Percentiles rank a stretch among this genome's conserved stretches.
Conservation (phyloP, 306 rosid genomes). For the Gynostemma pentaphyllum region DNA sequence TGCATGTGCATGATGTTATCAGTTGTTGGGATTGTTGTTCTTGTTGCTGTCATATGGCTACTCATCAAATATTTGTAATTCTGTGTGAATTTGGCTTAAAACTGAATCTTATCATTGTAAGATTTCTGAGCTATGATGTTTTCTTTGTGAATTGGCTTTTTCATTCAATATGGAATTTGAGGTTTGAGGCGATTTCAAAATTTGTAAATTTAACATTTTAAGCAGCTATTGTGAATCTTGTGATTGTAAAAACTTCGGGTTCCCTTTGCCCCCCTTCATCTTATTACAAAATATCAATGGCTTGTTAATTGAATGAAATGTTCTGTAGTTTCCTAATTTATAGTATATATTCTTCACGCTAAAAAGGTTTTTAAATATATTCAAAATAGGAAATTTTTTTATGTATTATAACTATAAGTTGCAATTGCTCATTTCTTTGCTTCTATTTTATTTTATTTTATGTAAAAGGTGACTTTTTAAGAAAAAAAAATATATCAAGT, state of each 20-base stretch:
- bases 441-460: too few species aligned
- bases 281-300: background rate
- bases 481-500: too few species aligned
- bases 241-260: background rate
- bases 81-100: conserved; percentile 12
- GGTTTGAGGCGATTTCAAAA: background rate
- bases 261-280: background rate
- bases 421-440: too few species aligned
- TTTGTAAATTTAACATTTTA: background rate
- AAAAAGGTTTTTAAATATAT: too few species aligned
- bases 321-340: too few species aligned
- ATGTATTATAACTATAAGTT: too few species aligned
- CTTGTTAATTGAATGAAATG: background rate
- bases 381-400: too few species aligned
- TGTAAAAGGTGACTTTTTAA: too few species aligned
- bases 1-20: conserved; percentile 82
- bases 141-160: background rate
- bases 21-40: conserved; percentile 62
- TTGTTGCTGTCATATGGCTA: conserved; percentile 51
- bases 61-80: conserved; percentile 64
- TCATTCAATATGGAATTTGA: background rate
- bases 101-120: conserved; percentile 9
- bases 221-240: background rate
- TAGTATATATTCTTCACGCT: too few species aligned
- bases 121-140: background rate